Percentiles rank a stretch among this genome's conserved stretches.
These are phyloP conservation scores for Psidium guajava DNA, from an alignment of 345 rosid genomes.

Conservation along the genomic window DNA sequence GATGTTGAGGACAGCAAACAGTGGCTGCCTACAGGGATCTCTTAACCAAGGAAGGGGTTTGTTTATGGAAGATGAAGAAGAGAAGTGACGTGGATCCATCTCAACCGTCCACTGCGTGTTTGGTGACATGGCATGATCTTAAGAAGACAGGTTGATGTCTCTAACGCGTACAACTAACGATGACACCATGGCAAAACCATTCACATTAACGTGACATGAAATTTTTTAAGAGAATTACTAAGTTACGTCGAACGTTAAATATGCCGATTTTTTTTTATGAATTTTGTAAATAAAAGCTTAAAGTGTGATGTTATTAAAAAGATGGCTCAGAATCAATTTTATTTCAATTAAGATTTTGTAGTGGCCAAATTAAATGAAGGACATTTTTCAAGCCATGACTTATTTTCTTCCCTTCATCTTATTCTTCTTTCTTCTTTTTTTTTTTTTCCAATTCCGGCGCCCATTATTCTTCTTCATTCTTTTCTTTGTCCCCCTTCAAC, in stretches of 20 bases:
- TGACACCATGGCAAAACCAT: not conserved
- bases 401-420: too few relatives aligned
- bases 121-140: not conserved
- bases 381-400: too few relatives aligned
- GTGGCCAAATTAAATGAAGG: too few relatives aligned
- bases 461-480: too few relatives aligned
- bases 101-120: not conserved
- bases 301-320: not conserved
- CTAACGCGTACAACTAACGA: not conserved
- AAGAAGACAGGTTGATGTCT: not conserved
- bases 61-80: not conserved
- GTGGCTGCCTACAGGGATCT: not conserved
- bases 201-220: not conserved
- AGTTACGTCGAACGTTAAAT: not conserved
- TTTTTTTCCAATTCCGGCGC: too few relatives aligned
- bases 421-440: too few relatives aligned
- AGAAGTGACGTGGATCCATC: not conserved
- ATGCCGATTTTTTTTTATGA: not conserved
- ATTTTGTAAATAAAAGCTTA: rapidly evolving
- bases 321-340: too few relatives aligned
- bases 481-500: too few relatives aligned
- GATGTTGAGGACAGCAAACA: not conserved
- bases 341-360: too few relatives aligned
- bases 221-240: not conserved
- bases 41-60: not conserved